Percentiles rank a stretch among this genome's conserved stretches.
phyloP scores from a whole-genome alignment of 1,284 basidiomycete genomes.

The Rhodotorula sp. region DNA sequence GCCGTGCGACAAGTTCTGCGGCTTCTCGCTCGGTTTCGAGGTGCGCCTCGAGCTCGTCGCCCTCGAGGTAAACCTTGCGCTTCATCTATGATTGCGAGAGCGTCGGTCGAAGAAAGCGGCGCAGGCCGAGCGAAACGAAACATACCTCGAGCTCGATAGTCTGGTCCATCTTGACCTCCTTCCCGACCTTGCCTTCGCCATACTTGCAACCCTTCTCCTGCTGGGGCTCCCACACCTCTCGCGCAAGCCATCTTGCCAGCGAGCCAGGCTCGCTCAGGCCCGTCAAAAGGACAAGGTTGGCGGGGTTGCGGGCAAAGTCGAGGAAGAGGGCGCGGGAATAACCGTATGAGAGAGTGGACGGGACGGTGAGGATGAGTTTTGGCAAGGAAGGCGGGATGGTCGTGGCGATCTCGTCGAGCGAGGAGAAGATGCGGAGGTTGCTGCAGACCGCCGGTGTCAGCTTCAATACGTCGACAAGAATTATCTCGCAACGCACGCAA shows the following conservation, averaged over 20 bases:
- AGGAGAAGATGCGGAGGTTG: constrained; percentile 84
- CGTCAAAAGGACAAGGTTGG: constrained; percentile 83
- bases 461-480: not conserved
- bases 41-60: constrained; percentile 74
- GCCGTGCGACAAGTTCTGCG: constrained; percentile 83
- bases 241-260: constrained; percentile 72
- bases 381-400: constrained; percentile 74
- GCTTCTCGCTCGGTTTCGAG: constrained; percentile 71
- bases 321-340: constrained; percentile 81
- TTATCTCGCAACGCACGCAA: constrained; percentile 45
- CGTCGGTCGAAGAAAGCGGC: not conserved
- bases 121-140: not conserved
- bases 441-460: constrained; percentile 52
- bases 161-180: constrained; percentile 73
- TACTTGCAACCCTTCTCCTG: constrained; percentile 72
- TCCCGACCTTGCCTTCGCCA: constrained; percentile 84
- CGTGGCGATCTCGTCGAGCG: constrained; percentile 73
- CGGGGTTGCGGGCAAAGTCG: constrained; percentile 59
- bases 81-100: constrained; percentile 61
- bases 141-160: constrained; percentile 65
- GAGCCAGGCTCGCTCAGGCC: constrained; percentile 71
- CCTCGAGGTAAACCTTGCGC: constrained; percentile 74
- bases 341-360: constrained; percentile 87
- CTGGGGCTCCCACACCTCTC: constrained; percentile 73
- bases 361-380: constrained; percentile 90